Percentiles rank a stretch among this genome's conserved stretches.
These are phyloP conservation scores for Fusarium circinatum DNA, from an alignment of 2,329 filamentous ascomycete genomes.

Conservation along the genomic window DNA sequence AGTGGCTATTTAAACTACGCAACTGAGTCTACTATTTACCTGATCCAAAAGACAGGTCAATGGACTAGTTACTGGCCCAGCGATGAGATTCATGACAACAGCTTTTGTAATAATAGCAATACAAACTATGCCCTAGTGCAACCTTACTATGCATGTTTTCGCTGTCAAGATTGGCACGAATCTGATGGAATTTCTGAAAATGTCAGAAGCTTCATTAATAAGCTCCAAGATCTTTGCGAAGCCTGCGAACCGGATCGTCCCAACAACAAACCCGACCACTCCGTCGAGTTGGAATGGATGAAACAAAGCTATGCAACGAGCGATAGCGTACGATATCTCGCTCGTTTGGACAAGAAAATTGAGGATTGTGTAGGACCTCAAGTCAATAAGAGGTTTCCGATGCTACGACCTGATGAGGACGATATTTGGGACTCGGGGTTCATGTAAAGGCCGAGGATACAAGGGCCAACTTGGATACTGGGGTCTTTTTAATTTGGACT, in stretches of 20 bases:
- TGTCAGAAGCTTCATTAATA: background rate
- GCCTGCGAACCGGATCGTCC: background rate
- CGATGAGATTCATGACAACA: no score
- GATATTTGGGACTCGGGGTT: background rate
- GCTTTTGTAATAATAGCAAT: background rate
- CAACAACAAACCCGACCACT: background rate
- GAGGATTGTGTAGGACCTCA: background rate
- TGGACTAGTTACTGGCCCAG: background rate
- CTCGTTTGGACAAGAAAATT: background rate
- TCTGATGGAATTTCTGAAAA: background rate
- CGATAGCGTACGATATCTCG: background rate
- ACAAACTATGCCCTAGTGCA: background rate
- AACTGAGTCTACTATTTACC: background rate
- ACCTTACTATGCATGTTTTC: background rate
- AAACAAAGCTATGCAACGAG: fast-evolving
- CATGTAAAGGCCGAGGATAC: background rate
- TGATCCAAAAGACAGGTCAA: background rate
- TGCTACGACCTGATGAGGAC: background rate
- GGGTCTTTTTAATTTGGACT: background rate
- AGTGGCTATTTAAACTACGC: background rate
- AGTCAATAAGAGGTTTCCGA: background rate
- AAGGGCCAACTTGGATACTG: background rate
- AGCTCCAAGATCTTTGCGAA: background rate
- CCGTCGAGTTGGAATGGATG: fast-evolving
- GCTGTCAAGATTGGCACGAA: background rate